Evolutionary conservation across 2,329 filamentous ascomycete species (phyloP).

Genomic region (Claviceps capensis): DNA sequence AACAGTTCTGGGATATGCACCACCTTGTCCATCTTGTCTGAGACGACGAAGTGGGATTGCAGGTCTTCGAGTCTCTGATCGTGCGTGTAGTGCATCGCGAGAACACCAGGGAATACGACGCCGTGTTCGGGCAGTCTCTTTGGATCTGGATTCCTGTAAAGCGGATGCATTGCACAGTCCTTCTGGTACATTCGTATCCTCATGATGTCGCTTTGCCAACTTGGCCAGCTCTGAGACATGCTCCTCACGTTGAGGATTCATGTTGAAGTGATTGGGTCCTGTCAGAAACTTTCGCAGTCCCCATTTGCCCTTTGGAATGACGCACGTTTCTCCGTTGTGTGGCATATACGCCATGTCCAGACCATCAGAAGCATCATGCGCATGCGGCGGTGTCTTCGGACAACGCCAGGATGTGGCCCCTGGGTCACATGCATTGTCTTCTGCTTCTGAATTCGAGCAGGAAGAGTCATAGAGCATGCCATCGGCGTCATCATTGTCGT

Average conservation of each 20-base stretch:
- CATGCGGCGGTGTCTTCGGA: background rate
- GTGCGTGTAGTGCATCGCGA: constrained; percentile 15
- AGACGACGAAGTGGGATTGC: constrained; percentile 18
- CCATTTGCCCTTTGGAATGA: constrained; percentile 7
- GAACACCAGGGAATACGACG: constrained; percentile 17
- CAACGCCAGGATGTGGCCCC: background rate
- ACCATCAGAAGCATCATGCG: background rate
- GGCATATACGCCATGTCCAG: constrained; percentile 24
- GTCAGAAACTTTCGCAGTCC: constrained; percentile 12
- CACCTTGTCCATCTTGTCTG: constrained; percentile 41
- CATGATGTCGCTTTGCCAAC: constrained; percentile 18
- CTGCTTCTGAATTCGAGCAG: background rate
- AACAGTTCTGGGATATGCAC: constrained; percentile 54
- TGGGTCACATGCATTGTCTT: background rate
- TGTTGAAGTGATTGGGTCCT: constrained; percentile 8
- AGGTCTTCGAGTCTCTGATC: constrained; percentile 9
- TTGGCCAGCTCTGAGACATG: background rate
- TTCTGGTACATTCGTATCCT: constrained; percentile 36
- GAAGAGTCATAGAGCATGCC: background rate
- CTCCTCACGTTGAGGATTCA: background rate
- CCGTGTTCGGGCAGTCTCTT: constrained; percentile 14
- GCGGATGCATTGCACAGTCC: constrained; percentile 32
- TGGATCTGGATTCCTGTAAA: constrained; percentile 11
- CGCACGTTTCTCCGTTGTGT: constrained; percentile 14
- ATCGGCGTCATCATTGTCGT: background rate